Percentiles rank a stretch among this genome's conserved stretches.
These are phyloP conservation scores for Omphalotus olearius DNA, from an alignment of 1,284 basidiomycete genomes.

Conservation along the genomic window DNA sequence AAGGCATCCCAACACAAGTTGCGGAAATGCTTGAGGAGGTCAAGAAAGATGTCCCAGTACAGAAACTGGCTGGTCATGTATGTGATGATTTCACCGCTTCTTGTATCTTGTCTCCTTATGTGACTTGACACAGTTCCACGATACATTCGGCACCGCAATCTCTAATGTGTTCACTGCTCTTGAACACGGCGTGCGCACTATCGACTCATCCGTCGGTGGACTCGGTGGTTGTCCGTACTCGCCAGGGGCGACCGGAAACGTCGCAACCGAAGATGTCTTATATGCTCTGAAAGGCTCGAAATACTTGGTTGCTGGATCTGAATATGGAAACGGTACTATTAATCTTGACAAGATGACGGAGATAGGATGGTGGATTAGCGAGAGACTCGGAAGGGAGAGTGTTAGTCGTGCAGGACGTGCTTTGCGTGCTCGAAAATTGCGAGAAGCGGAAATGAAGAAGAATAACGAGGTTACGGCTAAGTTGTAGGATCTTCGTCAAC, in stretches of 20 bases:
- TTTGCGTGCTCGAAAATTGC: constrained; percentile 50
- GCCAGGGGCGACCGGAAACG: constrained; percentile 92
- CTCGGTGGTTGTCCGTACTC: constrained; percentile 95
- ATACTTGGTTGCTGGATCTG: constrained; percentile 58
- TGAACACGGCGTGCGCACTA: constrained; percentile 59
- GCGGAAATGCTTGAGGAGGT: constrained; percentile 69
- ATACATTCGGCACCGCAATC: constrained; percentile 84
- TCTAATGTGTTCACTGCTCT: constrained; percentile 70
- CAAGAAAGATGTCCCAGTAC: constrained; percentile 55
- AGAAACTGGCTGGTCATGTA: constrained; percentile 64
- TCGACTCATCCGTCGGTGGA: constrained; percentile 78
- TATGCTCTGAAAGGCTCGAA: constrained; percentile 75
- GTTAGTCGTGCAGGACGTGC: constrained; percentile 81
- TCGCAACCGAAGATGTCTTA: constrained; percentile 87
- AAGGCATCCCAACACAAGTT: constrained; percentile 73
- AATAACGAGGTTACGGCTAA: constrained; percentile 13
- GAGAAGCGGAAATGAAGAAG: constrained; percentile 24
- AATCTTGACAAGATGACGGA: constrained; percentile 67
- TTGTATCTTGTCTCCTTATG: constrained; percentile 1
- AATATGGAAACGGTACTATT: constrained; percentile 31
- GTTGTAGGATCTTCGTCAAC: background rate
- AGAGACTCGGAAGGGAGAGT: constrained; percentile 61
- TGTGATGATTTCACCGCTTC: constrained; percentile 7
- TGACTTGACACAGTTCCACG: constrained; percentile 66
- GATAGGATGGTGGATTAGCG: constrained; percentile 80